Evolutionary conservation across 2,329 filamentous ascomycete species (phyloP).

Genomic region (Domatiomyces globalis): DNA sequence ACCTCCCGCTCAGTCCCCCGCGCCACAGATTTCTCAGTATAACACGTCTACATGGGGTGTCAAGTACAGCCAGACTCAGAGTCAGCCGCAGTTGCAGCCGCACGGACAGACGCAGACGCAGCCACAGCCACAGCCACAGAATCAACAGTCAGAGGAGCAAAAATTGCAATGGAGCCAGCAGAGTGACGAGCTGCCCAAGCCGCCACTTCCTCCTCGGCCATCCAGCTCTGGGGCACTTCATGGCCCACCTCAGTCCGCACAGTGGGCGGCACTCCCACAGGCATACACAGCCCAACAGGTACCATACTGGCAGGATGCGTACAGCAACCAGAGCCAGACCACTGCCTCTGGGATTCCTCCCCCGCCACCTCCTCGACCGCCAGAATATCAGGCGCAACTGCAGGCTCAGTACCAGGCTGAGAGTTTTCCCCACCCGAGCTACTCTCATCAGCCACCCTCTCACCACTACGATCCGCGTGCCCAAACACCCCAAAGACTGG

Average conservation of each 20-base stretch:
- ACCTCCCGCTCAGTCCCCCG: slow-evolving; percentile 8
- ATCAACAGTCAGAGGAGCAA: too few relatives aligned
- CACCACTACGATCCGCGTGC: slow-evolving; percentile 22
- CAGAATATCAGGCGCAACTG: slow-evolving; percentile 24
- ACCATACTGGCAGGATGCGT: slow-evolving; percentile 11
- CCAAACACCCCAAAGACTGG: slow-evolving; percentile 5
- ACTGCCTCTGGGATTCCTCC: slow-evolving; percentile 16
- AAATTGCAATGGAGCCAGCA: neutral
- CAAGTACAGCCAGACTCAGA: slow-evolving; percentile 21
- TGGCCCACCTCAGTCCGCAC: slow-evolving; percentile 8
- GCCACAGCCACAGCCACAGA: too few relatives aligned
- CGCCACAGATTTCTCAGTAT: slow-evolving; percentile 7
- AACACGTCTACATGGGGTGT: slow-evolving; percentile 32
- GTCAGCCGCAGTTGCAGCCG: slow-evolving; percentile 3
- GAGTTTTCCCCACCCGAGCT: slow-evolving; percentile 21
- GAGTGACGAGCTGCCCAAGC: slow-evolving; percentile 4
- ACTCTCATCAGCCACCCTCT: slow-evolving; percentile 21
- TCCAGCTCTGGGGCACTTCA: slow-evolving; percentile 6
- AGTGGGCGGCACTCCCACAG: slow-evolving; percentile 4
- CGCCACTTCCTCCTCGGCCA: slow-evolving; percentile 17
- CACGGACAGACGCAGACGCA: neutral
- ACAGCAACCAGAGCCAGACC: slow-evolving; percentile 11
- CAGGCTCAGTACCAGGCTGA: slow-evolving; percentile 16
- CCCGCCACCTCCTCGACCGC: slow-evolving; percentile 29
- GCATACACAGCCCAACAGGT: slow-evolving; percentile 8